Evolutionary conservation across 1,139 yeast genomes (phyloP), one percentile per base, ranked within the genome.

Genomic region (Blastobotrys illinoisensis): DNA sequence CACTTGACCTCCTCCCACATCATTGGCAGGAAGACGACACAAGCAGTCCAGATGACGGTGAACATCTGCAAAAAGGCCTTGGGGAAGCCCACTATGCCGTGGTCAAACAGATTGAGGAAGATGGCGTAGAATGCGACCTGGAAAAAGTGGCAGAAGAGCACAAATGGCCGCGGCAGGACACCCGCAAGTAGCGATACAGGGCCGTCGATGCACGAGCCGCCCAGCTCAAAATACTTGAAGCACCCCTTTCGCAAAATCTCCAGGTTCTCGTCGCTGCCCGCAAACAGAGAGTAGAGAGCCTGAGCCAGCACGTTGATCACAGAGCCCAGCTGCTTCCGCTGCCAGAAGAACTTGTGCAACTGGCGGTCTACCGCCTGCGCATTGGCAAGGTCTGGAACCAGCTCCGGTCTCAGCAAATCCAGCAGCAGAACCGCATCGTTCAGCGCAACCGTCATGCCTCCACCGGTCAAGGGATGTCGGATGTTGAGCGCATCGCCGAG

Each of bases 381-480:
- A 67, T 89, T 86, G 24, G 68, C 70, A 48, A 93, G 77, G 57
- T 82, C 85, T 19, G 79, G 83, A 14, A 86, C 83, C 51, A 75
- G 62, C 51, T 77, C 68, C 49, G 86, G 82, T 43, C 51, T 43
- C 50, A 89, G 73, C 44, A 85, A 71, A 59, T 77, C 78, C 23
- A 87, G 79, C 63, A 87, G 74, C 57, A 86, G 69, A 16, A 79
- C 89, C 5, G 91, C 93, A 68, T 93, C 99, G 67, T 84, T 87
- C 58, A 95, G 76, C 0, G 97, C 98, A 47, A 93, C 99, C 9
- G 98, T 91, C 99, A 93, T 93, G 58, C 99, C 99, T 57, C 99
- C 99, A 48, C 99, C 99, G 1, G 99, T 93, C 60, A 93, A 79
- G 18, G 99, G 99, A 70, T 93, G 99, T 68, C 99, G 81, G 97